Conservation (phyloP, 345 rosid genomes). For the Iberis pinnata region DNA sequence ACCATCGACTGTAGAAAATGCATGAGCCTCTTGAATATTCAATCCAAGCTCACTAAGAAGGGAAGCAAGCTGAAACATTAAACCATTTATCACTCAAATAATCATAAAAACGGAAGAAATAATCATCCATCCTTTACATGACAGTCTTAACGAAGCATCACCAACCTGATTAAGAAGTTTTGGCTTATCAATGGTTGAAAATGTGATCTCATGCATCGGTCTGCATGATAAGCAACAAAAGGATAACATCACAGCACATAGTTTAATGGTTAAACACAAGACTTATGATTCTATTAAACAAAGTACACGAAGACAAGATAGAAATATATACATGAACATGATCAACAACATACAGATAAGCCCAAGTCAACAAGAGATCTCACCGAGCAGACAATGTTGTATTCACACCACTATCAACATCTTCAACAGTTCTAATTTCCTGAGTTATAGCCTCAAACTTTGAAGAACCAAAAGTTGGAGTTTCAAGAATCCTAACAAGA, state of each 20-base stretch:
- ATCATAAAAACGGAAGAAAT: neutral
- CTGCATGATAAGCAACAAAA: conserved; percentile 41
- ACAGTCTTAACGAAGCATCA: conserved; percentile 14
- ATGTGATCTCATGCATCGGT: conserved; percentile 94
- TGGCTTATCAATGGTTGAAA: conserved; percentile 89
- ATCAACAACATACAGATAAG: no score
- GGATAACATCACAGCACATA: conserved; percentile 14
- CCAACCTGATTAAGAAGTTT: conserved; percentile 90
- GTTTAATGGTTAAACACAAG: no score
- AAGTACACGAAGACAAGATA: no score
- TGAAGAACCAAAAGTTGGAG: conserved; percentile 96
- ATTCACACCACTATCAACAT: conserved; percentile 51
- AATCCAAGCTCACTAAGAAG: conserved; percentile 86
- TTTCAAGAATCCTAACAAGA: conserved; percentile 55
- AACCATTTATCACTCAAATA: neutral
- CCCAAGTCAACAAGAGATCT: conserved; percentile 8
- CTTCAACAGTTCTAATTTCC: conserved; percentile 46
- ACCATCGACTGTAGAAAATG: conserved; percentile 88
- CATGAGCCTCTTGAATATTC: conserved; percentile 94
- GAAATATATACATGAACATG: no score
- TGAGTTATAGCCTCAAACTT: conserved; percentile 61
- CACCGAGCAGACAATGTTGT: conserved; percentile 35
- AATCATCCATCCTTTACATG: neutral
- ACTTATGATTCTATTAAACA: no score
- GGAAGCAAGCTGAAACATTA: conserved; percentile 58